Base-by-base conservation (phyloP, 2,329 filamentous ascomycete genomes). In the Xylaria sp. region DNA sequence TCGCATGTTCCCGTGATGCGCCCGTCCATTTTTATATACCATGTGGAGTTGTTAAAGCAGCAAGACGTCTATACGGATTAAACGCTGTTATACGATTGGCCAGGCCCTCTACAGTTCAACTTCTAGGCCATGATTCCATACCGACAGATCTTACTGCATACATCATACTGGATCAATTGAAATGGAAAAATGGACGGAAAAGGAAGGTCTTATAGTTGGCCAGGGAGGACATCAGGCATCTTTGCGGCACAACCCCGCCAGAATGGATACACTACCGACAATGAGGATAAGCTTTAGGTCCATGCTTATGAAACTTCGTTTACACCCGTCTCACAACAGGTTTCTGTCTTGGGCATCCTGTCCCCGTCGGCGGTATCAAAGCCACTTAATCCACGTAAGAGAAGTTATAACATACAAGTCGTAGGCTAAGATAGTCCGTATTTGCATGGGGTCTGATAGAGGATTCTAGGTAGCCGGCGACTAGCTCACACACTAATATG, bases 151-250 rank as follows among this genome's bases (percentile, higher is more conserved):
- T 48, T 21, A 48, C 47, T 48, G 47, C 47, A 48, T 48, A 48
- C 47, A 48, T 48, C 47, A 6, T 48, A 21, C 47, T 19, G 24
- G 12, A 21, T 11, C 47, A 24, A 48, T 48, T 19, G 5, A 21
- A 34, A 36, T 36, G 11, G 34, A 7, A 36, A 36, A 36, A 4
- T 36, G 34, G 47, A 48, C 47, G 11, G 47, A 48, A 48, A 21
- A 48, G 47, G 47, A 48, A 48, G 47, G 47, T 48, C 47, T 48
- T 48, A 48, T 48, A 5, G 17, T 48, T 9, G n/a, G 47, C 19
- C 2, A 21, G 47, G 19, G 19, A 21, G 47, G 21, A 48, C 24
- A 36, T 36, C 6, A 48, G 3, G 6, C 47, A 21, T 48, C 9
- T 48, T 48, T 24, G 9, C n/a, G 47, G 47, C 21, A 11, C 21